Percentiles rank a stretch among this genome's conserved stretches.
phyloP scores from a whole-genome alignment of 768 basidiomycete species.

The Kwoniella dejecticola region DNA sequence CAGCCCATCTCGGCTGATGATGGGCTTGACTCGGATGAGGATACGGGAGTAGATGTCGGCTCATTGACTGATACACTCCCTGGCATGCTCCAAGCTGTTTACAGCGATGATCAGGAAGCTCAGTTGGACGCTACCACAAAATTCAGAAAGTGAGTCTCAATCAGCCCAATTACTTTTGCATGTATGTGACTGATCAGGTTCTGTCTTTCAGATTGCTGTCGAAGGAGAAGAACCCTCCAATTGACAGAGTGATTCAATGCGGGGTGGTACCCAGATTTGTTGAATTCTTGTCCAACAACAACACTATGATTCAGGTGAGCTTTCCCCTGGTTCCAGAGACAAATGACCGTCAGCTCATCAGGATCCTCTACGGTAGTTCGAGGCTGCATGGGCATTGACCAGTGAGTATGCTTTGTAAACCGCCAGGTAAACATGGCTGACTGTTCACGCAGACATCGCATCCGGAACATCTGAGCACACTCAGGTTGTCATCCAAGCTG shows the following conservation, averaged over 20 bases:
- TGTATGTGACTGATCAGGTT: background rate
- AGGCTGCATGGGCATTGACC: constrained; percentile 96
- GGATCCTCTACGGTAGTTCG: constrained; percentile 64
- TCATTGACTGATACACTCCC: constrained; percentile 74
- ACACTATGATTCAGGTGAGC: constrained; percentile 60
- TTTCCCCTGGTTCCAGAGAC: background rate
- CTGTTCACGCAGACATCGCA: constrained; percentile 74
- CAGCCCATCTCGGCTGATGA: constrained; percentile 66
- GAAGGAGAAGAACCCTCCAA: constrained; percentile 99
- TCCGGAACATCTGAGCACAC: constrained; percentile 98
- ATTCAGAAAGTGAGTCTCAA: constrained; percentile 72
- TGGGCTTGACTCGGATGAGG: constrained; percentile 79
- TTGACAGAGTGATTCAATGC: constrained; percentile 93
- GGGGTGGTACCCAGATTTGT: constrained; percentile 97
- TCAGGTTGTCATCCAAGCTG: constrained; percentile 91
- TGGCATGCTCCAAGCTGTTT: constrained; percentile 83
- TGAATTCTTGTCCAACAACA: constrained; percentile 71
- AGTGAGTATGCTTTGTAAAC: constrained; percentile 54
- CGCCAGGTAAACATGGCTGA: constrained; percentile 1
- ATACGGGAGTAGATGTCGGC: constrained; percentile 59
- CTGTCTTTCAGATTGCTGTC: constrained; percentile 69
- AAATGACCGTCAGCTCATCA: background rate
- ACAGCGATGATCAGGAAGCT: constrained; percentile 84
- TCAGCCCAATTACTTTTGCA: background rate
- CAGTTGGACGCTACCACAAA: constrained; percentile 97